Evolutionary conservation across 768 basidiomycete species (phyloP).

Genomic region (Boletus rufocinnamomeus): DNA sequence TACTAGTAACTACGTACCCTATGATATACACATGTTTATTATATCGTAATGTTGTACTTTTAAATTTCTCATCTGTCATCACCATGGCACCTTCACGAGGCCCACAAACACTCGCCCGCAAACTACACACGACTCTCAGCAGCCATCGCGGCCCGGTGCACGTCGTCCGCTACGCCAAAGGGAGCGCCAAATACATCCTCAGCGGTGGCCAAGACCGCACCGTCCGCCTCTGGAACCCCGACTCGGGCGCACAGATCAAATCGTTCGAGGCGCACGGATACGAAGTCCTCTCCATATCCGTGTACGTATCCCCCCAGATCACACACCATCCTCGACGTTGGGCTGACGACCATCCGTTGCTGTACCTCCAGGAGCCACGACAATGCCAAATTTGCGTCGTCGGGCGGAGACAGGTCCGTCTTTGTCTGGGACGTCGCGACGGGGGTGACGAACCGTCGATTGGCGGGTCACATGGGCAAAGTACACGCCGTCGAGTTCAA

Average conservation of each 20-base stretch:
- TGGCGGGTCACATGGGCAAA: constrained; percentile 89
- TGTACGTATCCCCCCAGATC: constrained; percentile 52
- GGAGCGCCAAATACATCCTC: constrained; percentile 84
- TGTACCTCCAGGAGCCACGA: constrained; percentile 68
- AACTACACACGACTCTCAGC: constrained; percentile 60
- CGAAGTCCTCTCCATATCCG: constrained; percentile 87
- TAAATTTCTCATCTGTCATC: neutral
- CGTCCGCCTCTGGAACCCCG: constrained; percentile 90
- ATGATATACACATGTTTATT: too few species aligned
- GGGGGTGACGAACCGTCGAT: constrained; percentile 78
- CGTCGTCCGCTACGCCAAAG: constrained; percentile 89
- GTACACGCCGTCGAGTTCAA: constrained; percentile 92
- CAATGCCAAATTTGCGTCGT: constrained; percentile 92
- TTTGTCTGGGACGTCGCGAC: constrained; percentile 96
- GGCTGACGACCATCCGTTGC: neutral
- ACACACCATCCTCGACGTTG: too few species aligned
- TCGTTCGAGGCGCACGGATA: constrained; percentile 90
- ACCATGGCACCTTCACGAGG: constrained; percentile 57
- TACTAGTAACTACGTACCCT: too few species aligned
- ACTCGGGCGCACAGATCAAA: constrained; percentile 87
- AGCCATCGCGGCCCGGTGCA: constrained; percentile 86
- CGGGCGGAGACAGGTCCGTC: constrained; percentile 90
- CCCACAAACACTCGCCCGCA: constrained; percentile 54
- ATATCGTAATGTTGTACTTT: neutral
- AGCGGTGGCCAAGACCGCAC: constrained; percentile 92